phyloP scores from a whole-genome alignment of 345 rosid genomes.

The Acer campestre region DNA sequence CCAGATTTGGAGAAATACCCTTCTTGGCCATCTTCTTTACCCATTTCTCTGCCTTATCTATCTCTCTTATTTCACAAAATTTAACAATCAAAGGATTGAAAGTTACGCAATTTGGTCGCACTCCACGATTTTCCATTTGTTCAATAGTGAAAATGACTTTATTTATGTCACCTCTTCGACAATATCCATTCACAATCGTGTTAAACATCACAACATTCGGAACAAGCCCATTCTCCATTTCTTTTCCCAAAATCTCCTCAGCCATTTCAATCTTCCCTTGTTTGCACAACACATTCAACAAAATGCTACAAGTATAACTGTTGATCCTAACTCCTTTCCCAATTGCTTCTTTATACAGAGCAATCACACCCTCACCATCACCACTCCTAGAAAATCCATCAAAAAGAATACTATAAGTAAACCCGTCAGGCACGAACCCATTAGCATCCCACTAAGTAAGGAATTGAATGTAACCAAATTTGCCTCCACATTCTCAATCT shows the following conservation, averaged over 20 bases:
- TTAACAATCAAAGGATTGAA: conserved; percentile 64
- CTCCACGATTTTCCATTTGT: conserved; percentile 56
- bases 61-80: conserved; percentile 56
- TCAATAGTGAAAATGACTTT: conserved; percentile 48
- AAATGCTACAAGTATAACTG: conserved; percentile 51
- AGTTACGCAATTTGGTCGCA: conserved; percentile 60
- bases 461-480: conserved; percentile 73
- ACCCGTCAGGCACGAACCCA: conserved; percentile 69
- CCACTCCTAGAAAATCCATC: conserved; percentile 52
- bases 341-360: conserved; percentile 43
- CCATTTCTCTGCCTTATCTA: conserved; percentile 68
- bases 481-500: conserved; percentile 44
- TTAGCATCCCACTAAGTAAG: conserved; percentile 54
- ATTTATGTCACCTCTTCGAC: conserved; percentile 52
- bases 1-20: conserved; percentile 58
- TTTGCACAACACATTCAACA: conserved; percentile 69
- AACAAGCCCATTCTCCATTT: conserved; percentile 48
- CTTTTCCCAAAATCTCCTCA: conserved; percentile 52
- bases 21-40: conserved; percentile 59
- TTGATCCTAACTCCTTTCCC: conserved; percentile 53
- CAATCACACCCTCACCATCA: conserved; percentile 43
- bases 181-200: conserved; percentile 65
- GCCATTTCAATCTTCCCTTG: conserved; percentile 67
- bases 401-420: conserved; percentile 57
- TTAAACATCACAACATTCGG: conserved; percentile 59